Evolutionary conservation across 2,329 filamentous ascomycete species (phyloP), one percentile per base, ranked within the genome.

Genomic region (Fusarium neocosmosporiellum): DNA sequence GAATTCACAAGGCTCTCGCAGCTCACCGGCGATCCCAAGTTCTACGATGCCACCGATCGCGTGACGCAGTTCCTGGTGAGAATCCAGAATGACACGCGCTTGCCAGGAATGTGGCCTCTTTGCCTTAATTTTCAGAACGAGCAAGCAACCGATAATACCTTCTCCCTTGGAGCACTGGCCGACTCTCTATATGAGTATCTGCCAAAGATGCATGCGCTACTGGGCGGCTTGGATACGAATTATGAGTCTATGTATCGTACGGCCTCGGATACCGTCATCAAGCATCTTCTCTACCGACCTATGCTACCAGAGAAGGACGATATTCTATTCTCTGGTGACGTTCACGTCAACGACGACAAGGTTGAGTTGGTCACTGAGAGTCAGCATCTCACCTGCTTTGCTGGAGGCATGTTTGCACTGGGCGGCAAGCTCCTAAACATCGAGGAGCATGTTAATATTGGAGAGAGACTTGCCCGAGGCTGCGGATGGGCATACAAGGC

Each of bases 21-120:
- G 80, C 83, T 95, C 34, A 94, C 93, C 0, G 89, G 89, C 43
- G 87, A 95, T 66, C 81, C 87, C 58, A 94, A 92, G 78, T 96
- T 93, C 81, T 95, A 92, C 78, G 93, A 95, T 79, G 93, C 93
- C 2, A 88, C 94, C 63, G 91, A 92, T 66, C 88, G 93, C 11
- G 89, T 97, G 54, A 93, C 92, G 9, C 87, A 92, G 65, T 88
- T 91, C 20, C 86, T 97, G 20, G 87, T 92, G 63, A 84, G 86
- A 43, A 88, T 89, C 62, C 94, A 96, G 81, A 90, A 91, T 75
- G 81, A 85, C 7, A 95, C 93, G 0, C 85, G 83, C 18, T 81
- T 96, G 6, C 93, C 93, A 0, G 94, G 94, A 4, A 87, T 96
- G 84, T 96, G 93, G 92, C 93, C 94, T 1, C 86, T 89, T 9